Evolutionary conservation across 768 basidiomycete species (phyloP), one percentile per base, ranked within the genome.

Genomic region (Sporobolomyces roseus): DNA sequence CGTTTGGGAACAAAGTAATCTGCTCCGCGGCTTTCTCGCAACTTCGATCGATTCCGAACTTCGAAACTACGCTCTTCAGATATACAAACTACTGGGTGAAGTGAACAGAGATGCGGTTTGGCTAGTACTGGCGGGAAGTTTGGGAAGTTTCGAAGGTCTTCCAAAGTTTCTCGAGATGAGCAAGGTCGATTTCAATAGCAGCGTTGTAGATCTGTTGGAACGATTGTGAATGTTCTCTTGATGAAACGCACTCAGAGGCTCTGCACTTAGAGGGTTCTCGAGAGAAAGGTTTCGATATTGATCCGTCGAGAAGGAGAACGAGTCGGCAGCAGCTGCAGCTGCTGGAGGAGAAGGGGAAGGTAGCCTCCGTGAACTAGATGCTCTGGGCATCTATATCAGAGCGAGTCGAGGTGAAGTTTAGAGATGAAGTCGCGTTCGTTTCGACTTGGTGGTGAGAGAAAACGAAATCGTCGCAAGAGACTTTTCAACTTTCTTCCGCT

Each of bases 101-200:
- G 81, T 84, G 29, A 90, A 96, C 74, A 82, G 83, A 29, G 93
- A 97, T 79, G 85, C 86, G 3, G 87, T 93, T 8, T 97, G 93
- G 93, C 76, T 93, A 54, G 85, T 83, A 10, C 79, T 98, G 66
- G 63, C 33, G 2, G 75, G 73, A 21, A 74, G 73, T n/a, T 41
- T 74, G 14, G 52, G 25, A 8, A 33, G 5, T 16, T 46, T n/a
- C 5, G 48, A 46, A 30, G 36, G 50, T 21, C 29, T 63, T 27
- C 63, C 68, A 46, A 43, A 29, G 32, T 63, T 52, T 33, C 35
- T 67, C 35, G 7, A 25, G 46, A 61, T 61, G 46, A 46, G 41
- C 13, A 38, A 74, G 68, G 30, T 38, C 23, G 55, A 49, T 12
- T 38, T 54, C n/a, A 45, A 38, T 23, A 29, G n/a, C 10, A 61